Evolutionary conservation across 352 stramenopile genomes (phyloP).

Genomic region (Peronosclerospora sorghi): DNA sequence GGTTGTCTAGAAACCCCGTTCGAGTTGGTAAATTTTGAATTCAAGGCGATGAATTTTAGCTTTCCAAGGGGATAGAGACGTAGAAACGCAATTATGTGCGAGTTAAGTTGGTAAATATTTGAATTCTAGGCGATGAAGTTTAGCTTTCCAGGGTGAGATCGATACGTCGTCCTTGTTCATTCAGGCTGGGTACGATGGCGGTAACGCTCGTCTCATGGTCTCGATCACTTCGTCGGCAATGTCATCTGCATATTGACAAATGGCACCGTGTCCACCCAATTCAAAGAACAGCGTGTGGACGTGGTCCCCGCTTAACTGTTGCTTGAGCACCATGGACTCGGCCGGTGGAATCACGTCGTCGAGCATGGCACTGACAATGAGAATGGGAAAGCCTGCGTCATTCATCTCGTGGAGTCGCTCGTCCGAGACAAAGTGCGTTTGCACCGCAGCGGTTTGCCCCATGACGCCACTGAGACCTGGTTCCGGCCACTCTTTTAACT

Average conservation of each 20-base stretch:
- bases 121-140: conserved; percentile 14
- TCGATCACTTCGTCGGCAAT: conserved; percentile 20
- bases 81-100: not conserved
- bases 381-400: conserved; percentile 29
- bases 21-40: too few relatives aligned
- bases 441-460: conserved; percentile 22
- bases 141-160: conserved; percentile 25
- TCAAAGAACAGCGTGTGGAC: conserved; percentile 38
- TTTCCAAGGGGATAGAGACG: conserved; percentile 29
- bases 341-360: conserved; percentile 36
- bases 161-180: conserved; percentile 22
- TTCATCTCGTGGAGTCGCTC: conserved; percentile 32
- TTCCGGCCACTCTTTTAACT: conserved; percentile 15
- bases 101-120: not conserved
- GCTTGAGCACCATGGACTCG: conserved; percentile 26
- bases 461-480: conserved; percentile 19
- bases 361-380: conserved; percentile 34
- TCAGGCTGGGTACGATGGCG: conserved; percentile 15
- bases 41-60: too few relatives aligned
- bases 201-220: conserved; percentile 15
- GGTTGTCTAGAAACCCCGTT: too few relatives aligned
- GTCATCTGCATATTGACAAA: conserved; percentile 38
- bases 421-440: conserved; percentile 41
- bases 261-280: conserved; percentile 31
- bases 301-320: conserved; percentile 28